Base-by-base conservation (phyloP, 305 asterid genomes). In the Solanum hybrid region DNA sequence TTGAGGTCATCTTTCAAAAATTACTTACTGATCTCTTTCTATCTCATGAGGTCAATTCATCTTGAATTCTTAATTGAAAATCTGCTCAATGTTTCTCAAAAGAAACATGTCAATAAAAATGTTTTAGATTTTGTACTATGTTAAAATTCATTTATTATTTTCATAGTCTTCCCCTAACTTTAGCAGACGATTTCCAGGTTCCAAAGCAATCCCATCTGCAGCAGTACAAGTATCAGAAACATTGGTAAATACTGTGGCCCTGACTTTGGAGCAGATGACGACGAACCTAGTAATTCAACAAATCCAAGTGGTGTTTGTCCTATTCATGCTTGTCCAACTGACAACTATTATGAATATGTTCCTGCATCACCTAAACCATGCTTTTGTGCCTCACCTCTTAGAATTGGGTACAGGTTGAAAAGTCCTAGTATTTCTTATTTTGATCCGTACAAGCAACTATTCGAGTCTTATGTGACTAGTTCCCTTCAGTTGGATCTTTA, bases 361-460 rank as follows among this genome's bases (percentile, higher is more conserved):
- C 92, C 93, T 11, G 92, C 84, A 38, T 91, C 94, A 87, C 94
- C 95, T 68, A 24, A 80, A 87, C 90, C 91, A 26, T 94, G 95
- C 94, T 94, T 92, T 79, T 94, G 95, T 90, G 94, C 95, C 61
- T 91, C 95, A 86, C 95, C 95, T 37, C 85, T 94, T 81, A 90
- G 93, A 91, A 93, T 94, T 65, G 94, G 95, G 85, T 93, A 94
- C 86, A 90, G 95, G 79, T 91, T 93, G 36, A 93, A 93, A 91
- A 93, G 95, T 90, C 94, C 95, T 79, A 93, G 95, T 78, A 92
- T 93, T 87, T 94, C 93, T 51, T 91, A 93, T 88, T 92, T 94
- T 89, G 91, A 84, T 90, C 94, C 94, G 36, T 93, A 91, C 89
- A 82, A 73, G 87, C 65, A 89, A 87, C 86, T 51, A 72, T 93